Base-by-base conservation (phyloP, 2,329 filamentous ascomycete genomes). In the Aspergillus aculeatinus region DNA sequence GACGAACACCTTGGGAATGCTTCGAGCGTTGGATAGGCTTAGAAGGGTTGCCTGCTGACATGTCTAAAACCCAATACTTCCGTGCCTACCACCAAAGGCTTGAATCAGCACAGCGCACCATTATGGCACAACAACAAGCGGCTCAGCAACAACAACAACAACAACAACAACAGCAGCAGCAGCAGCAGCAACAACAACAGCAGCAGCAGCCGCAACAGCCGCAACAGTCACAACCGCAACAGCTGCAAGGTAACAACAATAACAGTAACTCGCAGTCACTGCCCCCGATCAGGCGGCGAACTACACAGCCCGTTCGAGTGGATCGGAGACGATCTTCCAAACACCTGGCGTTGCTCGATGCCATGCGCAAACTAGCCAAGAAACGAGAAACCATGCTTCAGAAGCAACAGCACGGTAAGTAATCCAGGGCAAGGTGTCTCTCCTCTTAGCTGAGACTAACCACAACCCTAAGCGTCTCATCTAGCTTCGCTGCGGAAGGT, bases 31-130 rank as follows among this genome's bases (percentile, higher is more conserved):
- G 94, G 94, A 90, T 97, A 57, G 88, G 90, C 67, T 80, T 98
- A 12, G 95, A 98, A 77, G 92, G 93, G 1, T 81, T 97, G 42
- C 94, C 95, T 4, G 86, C 89, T 11, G 95, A 99, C 65, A 96
- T 98, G 89, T 88, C 90, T 19, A 96, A 96, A 78, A 96, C 92
- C 0, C 89, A 93, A 49, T 99, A 98, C 74, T 99, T 98, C 82
- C 91, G 92, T 70, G 86, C 85, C 11, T 89, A 88, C 68, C 85
- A 86, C 62, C 80, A 83, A 58, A 79, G 87, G 44, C 78, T 89
- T 48, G 86, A 89, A 67, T 81, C 85, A 57, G 87, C 87, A 27
- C 84, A 87, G 58, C 81, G 84, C 63, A 83, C 82, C 49, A 81
- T 87, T 4, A 76, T 84, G 60, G 82, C 84, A 14, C 82, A 86